Base-by-base conservation (phyloP, 352 stramenopile genomes). In the Globisporangium cederbergense region DNA sequence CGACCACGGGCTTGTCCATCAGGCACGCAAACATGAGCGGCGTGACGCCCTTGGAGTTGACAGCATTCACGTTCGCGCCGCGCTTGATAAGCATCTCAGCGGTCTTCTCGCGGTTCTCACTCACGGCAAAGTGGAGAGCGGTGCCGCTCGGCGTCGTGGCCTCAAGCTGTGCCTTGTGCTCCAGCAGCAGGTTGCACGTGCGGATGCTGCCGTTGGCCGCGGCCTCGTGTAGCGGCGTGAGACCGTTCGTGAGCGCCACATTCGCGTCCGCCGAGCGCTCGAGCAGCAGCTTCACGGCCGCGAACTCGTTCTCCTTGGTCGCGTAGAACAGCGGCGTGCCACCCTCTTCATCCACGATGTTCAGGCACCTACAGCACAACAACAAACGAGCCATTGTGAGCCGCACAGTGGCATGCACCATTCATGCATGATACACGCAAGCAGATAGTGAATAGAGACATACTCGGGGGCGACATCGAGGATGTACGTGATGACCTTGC, bases 61-160 rank as follows among this genome's bases (percentile, higher is more conserved):
- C 79, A 28, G 83, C 70, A 62, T 94, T 78, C 0, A 86, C 76
- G 59, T 92, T 79, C 9, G 85, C 85, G 13, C 81, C 81, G 32
- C 80, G 75, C 50, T 67, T 45, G 49, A 94, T 63, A 16, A 94
- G 73, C 62, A 81, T 72, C 16, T 78, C 74, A n/a, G 89, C 75
- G 2, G 83, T 88, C 73, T 92, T 90, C 72, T 91, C 83, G 28
- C 81, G 80, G 67, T 81, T 76, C 73, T 94, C 85, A 65, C 84
- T 94, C 58, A 94, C 85, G 10, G 85, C 85, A 64, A 91, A 88
- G 67, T 94, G 85, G 70, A 94, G 61, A 22, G 85, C 68, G 53
- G 81, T 94, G 71, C 85, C 85, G 62, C 88, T 90, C 60, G 79
- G 82, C 10, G 81, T 90, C 11, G 69, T 72, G 11, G 81, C 78